Percentiles rank a stretch among this genome's conserved stretches.
phyloP scores from a whole-genome alignment of 176 grass and related monocot species.

The Juncus inflexus region DNA sequence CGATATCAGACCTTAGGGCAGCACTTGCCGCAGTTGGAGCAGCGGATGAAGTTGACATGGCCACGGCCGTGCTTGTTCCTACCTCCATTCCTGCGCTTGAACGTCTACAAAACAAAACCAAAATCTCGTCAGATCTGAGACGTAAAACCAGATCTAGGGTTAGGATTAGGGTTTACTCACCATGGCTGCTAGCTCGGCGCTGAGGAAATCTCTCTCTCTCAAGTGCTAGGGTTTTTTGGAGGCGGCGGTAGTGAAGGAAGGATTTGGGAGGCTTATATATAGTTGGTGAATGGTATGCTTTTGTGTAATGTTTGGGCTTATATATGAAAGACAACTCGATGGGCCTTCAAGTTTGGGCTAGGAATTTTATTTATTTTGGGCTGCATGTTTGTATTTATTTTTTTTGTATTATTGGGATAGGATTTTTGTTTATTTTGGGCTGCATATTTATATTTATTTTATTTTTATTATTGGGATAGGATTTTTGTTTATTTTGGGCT shows the following conservation, averaged over 20 bases:
- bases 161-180: background rate
- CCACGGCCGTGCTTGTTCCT: slow-evolving; percentile 79
- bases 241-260: background rate
- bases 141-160: background rate
- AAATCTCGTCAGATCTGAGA: background rate
- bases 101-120: slow-evolving; percentile 31
- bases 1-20: slow-evolving; percentile 41
- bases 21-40: slow-evolving; percentile 61
- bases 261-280: background rate
- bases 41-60: slow-evolving; percentile 67
- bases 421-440: too few species aligned
- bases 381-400: too few species aligned
- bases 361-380: too few species aligned
- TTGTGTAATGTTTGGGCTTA: too few species aligned
- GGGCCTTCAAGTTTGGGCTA: too few species aligned
- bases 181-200: slow-evolving; percentile 29
- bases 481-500: too few species aligned
- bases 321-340: too few species aligned
- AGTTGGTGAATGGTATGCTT: too few species aligned
- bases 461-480: too few species aligned
- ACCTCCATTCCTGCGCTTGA: slow-evolving; percentile 64
- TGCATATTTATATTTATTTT: too few species aligned
- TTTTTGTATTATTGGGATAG: too few species aligned
- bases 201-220: slow-evolving; percentile 2
- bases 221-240: slow-evolving; percentile 24